Percentiles rank a stretch among this genome's conserved stretches.
Conservation (phyloP, 495 filamentous ascomycete species). For the Penicillium dipodomyicola region DNA sequence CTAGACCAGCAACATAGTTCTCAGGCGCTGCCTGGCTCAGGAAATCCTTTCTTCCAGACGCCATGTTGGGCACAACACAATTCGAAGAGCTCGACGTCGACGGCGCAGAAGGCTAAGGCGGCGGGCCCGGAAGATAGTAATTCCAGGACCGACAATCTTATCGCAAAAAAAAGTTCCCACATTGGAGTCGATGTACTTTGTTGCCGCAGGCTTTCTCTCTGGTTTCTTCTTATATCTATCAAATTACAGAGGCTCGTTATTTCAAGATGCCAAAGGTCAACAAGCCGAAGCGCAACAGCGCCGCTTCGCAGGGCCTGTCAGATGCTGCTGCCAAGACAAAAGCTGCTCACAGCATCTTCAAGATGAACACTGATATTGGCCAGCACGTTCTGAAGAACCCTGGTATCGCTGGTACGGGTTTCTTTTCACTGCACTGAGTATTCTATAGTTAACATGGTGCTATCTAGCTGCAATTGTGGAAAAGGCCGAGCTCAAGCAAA, state of each 20-base stretch:
- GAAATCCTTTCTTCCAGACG: constrained; percentile 81
- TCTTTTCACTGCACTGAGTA: neutral
- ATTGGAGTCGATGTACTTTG: constrained; percentile 3
- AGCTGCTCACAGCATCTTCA: constrained; percentile 79
- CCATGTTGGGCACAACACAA: constrained; percentile 49
- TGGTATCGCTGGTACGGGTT: constrained; percentile 68
- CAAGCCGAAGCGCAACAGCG: constrained; percentile 57
- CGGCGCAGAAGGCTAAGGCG: constrained; percentile 8
- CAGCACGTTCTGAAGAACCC: constrained; percentile 98
- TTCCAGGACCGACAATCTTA: constrained; percentile 44
- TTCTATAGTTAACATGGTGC: neutral
- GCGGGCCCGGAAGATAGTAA: constrained; percentile 24
- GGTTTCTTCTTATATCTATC: neutral
- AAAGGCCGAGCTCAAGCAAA: constrained; percentile 87
- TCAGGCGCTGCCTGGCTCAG: constrained; percentile 87
- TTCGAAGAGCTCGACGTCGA: constrained; percentile 8
- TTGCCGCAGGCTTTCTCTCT: neutral
- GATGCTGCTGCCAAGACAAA: constrained; percentile 48
- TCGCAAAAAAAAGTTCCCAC: constrained; percentile 36
- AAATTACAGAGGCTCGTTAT: neutral
- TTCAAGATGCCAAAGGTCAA: constrained; percentile 38
- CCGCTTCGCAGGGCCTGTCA: constrained; percentile 48
- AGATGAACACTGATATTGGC: constrained; percentile 77
- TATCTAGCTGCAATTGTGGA: constrained; percentile 59
- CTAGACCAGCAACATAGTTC: constrained; percentile 97